Base-by-base conservation (phyloP, 2,329 filamentous ascomycete genomes). In the Fusarium piperis region DNA sequence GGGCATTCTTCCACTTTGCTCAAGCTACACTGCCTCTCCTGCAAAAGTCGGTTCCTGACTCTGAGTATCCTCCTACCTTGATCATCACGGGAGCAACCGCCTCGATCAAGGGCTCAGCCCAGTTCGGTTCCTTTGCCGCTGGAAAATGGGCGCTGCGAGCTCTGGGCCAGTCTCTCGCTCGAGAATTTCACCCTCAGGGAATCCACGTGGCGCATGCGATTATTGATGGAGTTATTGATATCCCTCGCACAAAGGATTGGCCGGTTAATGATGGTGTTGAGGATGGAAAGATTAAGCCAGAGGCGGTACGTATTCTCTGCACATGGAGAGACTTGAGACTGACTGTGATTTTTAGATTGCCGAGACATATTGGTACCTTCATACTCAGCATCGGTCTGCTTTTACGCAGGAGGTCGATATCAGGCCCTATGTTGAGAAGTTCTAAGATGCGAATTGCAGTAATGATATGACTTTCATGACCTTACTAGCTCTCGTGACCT, bases 31-130 rank as follows among this genome's bases (percentile, higher is more conserved):
- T 97, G 1, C 94, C 94, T 0, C 85, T 91, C 1, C 87, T 97
- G 1, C 86, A 95, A 2, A 85, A 90, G 23, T 85, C 90, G 0
- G 87, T 90, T 1, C 79, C 80, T 0, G 82, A 83, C 46, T 80
- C 87, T 0, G 84, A 75, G 2, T 82, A 94, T 77, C 93, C 94
- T 6, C 94, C 94, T 0, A 92, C 92, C 0, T 84, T 97, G 20
- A 92, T 97, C 76, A 93, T 97, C 81, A 97, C 94, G 0, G 94
- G 94, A 33, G 94, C 94, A 0, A 97, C 94, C 0, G 94, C 94
- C 0, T 93, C 92, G 0, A 74, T 95, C 18, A 92, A 91, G 75
- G 93, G 92, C 5, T 92, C 90, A 12, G 90, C 93, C 1, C 83
- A 85, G 13, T 92, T 94, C 79, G 84, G 90, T 1, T 83, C 88